Conservation (phyloP, 2,329 filamentous ascomycete genomes). For the Colletotrichum liriopes region DNA sequence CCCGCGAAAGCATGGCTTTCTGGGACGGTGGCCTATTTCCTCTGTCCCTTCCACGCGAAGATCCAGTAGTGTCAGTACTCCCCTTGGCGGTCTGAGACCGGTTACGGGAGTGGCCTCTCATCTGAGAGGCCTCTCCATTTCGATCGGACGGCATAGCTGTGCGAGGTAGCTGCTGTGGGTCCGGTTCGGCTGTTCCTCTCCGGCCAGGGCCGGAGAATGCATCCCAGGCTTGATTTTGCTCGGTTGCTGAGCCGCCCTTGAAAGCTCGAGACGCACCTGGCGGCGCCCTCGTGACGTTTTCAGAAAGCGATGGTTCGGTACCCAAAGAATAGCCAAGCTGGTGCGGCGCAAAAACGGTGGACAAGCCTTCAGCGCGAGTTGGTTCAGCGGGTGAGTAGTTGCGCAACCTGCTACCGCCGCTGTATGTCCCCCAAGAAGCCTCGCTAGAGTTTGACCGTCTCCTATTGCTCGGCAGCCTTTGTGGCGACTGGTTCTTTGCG, state of each 20-base stretch:
- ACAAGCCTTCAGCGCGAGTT: background rate
- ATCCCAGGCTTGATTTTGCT: slow-evolving; percentile 32
- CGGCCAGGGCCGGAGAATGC: slow-evolving; percentile 29
- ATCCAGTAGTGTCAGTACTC: slow-evolving; percentile 60
- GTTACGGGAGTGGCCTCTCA: slow-evolving; percentile 61
- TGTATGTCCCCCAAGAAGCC: background rate
- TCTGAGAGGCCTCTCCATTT: slow-evolving; percentile 47
- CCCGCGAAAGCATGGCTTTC: slow-evolving; percentile 97
- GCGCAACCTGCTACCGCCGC: slow-evolving; percentile 2
- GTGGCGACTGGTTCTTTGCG: slow-evolving; percentile 8
- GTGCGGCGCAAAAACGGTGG: background rate
- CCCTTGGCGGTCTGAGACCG: slow-evolving; percentile 62
- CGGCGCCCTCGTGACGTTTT: background rate
- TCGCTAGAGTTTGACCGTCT: slow-evolving; percentile 33
- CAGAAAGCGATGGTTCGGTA: background rate
- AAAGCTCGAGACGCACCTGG: slow-evolving; percentile 1
- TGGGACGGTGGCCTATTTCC: slow-evolving; percentile 74
- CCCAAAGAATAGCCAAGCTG: background rate
- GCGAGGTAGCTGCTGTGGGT: slow-evolving; percentile 5
- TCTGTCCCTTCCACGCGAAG: slow-evolving; percentile 54
- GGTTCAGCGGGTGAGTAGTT: slow-evolving; percentile 15
- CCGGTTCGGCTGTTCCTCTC: slow-evolving; percentile 36
- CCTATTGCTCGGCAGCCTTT: slow-evolving; percentile 4
- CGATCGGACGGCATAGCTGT: slow-evolving; percentile 50
- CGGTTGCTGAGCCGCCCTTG: background rate